Base-by-base conservation (phyloP, 371 early-diverging fungal genomes). In the Rhizomucor pusillus region DNA sequence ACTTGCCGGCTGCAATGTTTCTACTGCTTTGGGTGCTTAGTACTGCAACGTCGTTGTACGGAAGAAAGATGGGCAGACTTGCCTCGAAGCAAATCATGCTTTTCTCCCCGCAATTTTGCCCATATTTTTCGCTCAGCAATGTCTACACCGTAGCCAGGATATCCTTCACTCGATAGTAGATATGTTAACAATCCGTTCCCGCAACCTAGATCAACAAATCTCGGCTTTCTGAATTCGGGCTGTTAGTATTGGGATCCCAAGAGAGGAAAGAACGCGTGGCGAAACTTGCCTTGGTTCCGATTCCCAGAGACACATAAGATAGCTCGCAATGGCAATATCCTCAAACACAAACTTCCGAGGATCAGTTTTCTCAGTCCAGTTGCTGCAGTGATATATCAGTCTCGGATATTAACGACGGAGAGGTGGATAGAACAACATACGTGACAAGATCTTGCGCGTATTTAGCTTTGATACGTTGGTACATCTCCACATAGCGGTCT, bases 101-200 rank as follows among this genome's bases (percentile, higher is more conserved):
- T 49, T 4, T 50, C 59, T 51, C 58, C 59, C 48, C 71, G 54
- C 29, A 77, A 46, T 23, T 57, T 41, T 4, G 73, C 59, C 95
- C 95, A 94, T 13, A 93, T 82, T 54, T 86, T 90, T 50, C 95
- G 82, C 24, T 81, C 69, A 9, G 83, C 79, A 43, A 89, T 74
- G 68, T 94, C 94, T 33, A 94, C 60, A 0, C 94, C 95, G 50
- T 75, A 80, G n/a, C 94, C 94, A 7, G 56, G 39, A 57, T 83
- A 87, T 1, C 93, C 92, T 63, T 94, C 91, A 54, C 75, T 77
- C n/a, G 73, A 80, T 54, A 95, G 66, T 14, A 94, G 54, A 69
- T 87, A 82, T 0, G 90, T 90, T 57, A 95, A 66, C 25, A 95
- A 60, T 0, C 95, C 94, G 70, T 95, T 95, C n/a, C 95, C 94